Evolutionary conservation across 2,329 filamentous ascomycete species (phyloP).

Genomic region (Aspergillus piperis): DNA sequence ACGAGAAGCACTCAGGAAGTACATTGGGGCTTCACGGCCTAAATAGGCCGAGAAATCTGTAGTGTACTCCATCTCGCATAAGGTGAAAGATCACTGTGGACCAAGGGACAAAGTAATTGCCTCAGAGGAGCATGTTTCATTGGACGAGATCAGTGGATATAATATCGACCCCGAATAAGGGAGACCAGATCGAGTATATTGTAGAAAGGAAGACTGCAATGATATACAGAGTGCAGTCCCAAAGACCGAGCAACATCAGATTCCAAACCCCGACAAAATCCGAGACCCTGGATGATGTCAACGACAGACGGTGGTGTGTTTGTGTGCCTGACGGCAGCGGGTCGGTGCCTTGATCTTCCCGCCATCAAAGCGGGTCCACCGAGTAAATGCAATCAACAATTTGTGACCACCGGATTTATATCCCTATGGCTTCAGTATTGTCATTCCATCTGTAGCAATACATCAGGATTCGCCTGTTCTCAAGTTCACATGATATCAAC

Average conservation of each 20-base stretch:
- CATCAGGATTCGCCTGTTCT: too few relatives aligned
- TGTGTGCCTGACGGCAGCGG: not conserved
- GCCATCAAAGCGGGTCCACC: conserved; percentile 7
- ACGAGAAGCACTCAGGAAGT: not conserved
- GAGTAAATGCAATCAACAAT: not conserved
- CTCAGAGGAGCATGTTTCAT: not conserved
- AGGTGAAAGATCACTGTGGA: not conserved
- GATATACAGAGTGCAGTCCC: not conserved
- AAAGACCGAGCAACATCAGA: not conserved
- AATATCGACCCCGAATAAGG: not conserved
- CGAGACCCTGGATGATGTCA: conserved; percentile 1
- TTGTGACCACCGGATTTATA: not conserved
- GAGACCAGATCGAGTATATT: not conserved
- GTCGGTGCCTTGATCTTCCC: conserved; percentile 5
- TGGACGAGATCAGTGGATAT: not conserved
- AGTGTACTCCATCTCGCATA: not conserved
- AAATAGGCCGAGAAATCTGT: not conserved
- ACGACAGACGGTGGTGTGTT: not conserved
- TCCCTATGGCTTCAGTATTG: not conserved
- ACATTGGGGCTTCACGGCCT: not conserved
- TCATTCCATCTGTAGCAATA: too few relatives aligned
- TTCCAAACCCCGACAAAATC: not conserved
- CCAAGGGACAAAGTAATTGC: not conserved
- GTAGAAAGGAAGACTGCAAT: not conserved
- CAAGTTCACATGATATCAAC: too few relatives aligned